A percentile compares a stretch with the other conserved stretches of the same genome.
phyloP scores from a whole-genome alignment of 177 flowering plant genomes.

The Vitis hybrid region DNA sequence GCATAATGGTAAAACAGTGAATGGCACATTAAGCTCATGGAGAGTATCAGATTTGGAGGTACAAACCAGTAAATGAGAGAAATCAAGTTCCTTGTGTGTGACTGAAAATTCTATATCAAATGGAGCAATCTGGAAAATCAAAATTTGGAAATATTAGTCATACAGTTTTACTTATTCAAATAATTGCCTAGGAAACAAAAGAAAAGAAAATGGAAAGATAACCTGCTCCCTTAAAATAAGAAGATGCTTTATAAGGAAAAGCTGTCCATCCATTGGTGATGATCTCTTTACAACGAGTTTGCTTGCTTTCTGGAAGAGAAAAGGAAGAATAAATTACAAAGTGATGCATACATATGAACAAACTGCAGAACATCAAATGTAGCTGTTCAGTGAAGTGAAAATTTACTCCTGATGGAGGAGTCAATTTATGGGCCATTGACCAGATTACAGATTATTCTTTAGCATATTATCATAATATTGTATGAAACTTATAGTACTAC shows the following conservation, averaged over 20 bases:
- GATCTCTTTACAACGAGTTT: constrained; percentile 75
- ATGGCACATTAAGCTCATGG: neutral
- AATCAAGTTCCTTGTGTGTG: constrained; percentile 96
- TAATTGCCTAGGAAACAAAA: neutral
- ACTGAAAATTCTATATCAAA: constrained; percentile 97
- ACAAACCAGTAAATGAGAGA: constrained; percentile 96
- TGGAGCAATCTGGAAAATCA: constrained; percentile 77
- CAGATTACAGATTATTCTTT: neutral
- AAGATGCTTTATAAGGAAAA: constrained; percentile 88
- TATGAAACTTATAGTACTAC: too few species aligned
- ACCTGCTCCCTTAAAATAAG: constrained; percentile 96
- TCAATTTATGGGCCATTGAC: too few species aligned
- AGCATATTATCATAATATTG: neutral
- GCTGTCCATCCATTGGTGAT: constrained; percentile 91
- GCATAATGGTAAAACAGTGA: neutral
- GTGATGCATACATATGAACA: neutral
- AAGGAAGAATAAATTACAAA: constrained; percentile 1
- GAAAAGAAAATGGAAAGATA: neutral
- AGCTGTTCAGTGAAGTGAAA: neutral
- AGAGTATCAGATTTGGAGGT: neutral
- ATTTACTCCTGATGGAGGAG: too few species aligned
- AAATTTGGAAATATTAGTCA: constrained; percentile 11
- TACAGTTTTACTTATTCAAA: neutral
- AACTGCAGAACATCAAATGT: neutral
- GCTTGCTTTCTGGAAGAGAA: constrained; percentile 77